A percentile compares a stretch with the other conserved stretches of the same genome.
These are phyloP conservation scores for Boletales sp. DNA, from an alignment of 768 basidiomycete genomes.

Conservation along the genomic window DNA sequence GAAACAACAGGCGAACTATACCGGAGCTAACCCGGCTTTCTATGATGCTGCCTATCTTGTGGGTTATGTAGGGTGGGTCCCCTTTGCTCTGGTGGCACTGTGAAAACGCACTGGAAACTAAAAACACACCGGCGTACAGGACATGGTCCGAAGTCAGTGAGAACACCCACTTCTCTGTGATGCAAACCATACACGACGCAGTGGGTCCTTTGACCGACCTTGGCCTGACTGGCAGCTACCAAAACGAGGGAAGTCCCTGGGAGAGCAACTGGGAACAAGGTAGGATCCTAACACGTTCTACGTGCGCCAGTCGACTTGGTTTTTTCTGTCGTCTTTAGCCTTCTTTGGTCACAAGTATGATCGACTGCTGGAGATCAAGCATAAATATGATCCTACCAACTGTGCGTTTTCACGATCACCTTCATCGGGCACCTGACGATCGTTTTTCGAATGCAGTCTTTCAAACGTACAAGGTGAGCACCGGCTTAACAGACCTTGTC, in stretches of 20 bases:
- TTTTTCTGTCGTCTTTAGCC: neutral
- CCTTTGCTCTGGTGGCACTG: too few species aligned
- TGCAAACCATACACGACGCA: neutral
- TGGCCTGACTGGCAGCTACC: conserved; percentile 15
- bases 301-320: neutral
- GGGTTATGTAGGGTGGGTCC: conserved; percentile 3
- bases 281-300: neutral
- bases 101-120: too few species aligned
- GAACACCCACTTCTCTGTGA: neutral
- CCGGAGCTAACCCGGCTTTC: conserved; percentile 17
- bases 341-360: conserved; percentile 19
- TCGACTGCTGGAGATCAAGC: conserved; percentile 9
- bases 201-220: conserved; percentile 7
- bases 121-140: too few species aligned
- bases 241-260: conserved; percentile 16
- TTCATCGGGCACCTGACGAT: neutral
- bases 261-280: conserved; percentile 16
- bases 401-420: conserved; percentile 3
- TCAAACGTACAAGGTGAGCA: conserved; percentile 8
- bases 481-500: neutral
- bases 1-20: conserved; percentile 7
- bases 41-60: conserved; percentile 17
- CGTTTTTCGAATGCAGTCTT: conserved; percentile 8
- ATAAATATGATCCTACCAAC: conserved; percentile 12
- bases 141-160: neutral